Evolutionary conservation across 2,329 filamentous ascomycete species (phyloP), one percentile per base, ranked within the genome.

Genomic region (Samsoniella hepiali): DNA sequence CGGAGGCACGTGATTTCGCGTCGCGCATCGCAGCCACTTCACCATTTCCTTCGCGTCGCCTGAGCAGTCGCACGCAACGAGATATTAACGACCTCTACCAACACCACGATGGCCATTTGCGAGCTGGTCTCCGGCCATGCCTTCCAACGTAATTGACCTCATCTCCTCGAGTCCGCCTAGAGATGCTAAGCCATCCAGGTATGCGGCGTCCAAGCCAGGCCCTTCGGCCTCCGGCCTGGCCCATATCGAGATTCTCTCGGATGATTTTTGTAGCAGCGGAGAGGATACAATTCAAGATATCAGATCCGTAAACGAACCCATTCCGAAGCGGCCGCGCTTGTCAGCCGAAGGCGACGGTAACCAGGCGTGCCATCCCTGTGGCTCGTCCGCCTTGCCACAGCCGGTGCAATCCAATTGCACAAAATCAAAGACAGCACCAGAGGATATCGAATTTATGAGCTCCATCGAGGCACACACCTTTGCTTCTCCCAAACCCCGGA

Each of bases 401-500:
- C 31, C 57, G 8, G 22, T 29, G 5, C 45, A 51, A n/a, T 32
- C 8, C n/a, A 42, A 29, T 15, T 45, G 45, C 4, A 13, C 6
- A 22, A 42, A 31, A 27, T 44, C 29, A 11, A 42, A 13, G 27
- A 15, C 34, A 10, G 5, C 7, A 36, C 10, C 17, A 6, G 73
- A 75, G 2, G 65, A 69, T 1, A 79, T 79, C 8, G 75, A 78
- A 31, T 70, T 75, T 2, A 75, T 75, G 0, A 79, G 76, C 62
- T 77, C 77, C 0, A 70, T 9, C 57, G 54, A 1, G 40, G 36
- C 45, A 29, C 2, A 11, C 11, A 27, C 13, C 5, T 31, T 54
- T 7, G 9, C 32, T 49, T 40, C 59, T 40, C 51, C 50, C 11
- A 34, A 36, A 13, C 42, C 51, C 6, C 51, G 59, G 15, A 50